Base-by-base conservation (phyloP, 140 eudicot genomes). In the Ambrosia hybrid region DNA sequence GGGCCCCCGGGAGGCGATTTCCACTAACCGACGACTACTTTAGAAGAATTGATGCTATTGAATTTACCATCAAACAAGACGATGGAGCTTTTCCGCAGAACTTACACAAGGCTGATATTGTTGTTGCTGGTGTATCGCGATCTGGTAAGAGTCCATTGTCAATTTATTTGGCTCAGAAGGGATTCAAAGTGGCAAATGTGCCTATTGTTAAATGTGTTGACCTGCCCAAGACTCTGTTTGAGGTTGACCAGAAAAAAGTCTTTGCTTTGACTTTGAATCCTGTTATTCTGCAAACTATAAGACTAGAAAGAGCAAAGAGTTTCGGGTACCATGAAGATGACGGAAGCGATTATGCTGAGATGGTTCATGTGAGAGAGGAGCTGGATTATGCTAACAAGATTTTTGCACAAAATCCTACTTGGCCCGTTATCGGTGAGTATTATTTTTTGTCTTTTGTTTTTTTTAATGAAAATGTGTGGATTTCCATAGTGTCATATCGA, bases 111-210 rank as follows among this genome's bases (percentile, higher is more conserved):
- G 87, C 97, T 8, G 97, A 93, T 37, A 82, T 89, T 68, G 79
- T 93, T 73, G 93, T 93, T 65, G 77, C 91, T 59, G 98, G 98
- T 41, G 96, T 93, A 4, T 93, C 98, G 9, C 96, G 97, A 38
- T 82, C 93, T 0, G 98, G 98, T 6, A 93, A 93, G 71, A 93
- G 97, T n/a, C 98, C 98, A 1, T 73, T 93, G 52, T 93, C 98
- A 5, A 93, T 89, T 30, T 93, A 93, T 80, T 41, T 93, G 49
- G 89, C 96, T 0, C 98, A 93, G 68, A 93, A 93, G 72, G 98
- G 98, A 34, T 93, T 83, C 69, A 93, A 90, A 75, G 96, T 93
- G 58, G 98, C 96, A 8, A 93, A 93, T 71, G 96, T 93, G 77
- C 97, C 98, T 1, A 73, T 93, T 48, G 98, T 93, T 61, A 87